These are phyloP conservation scores for Alternaria panax DNA, from an alignment of 2,329 filamentous ascomycete genomes.

Conservation along the genomic window DNA sequence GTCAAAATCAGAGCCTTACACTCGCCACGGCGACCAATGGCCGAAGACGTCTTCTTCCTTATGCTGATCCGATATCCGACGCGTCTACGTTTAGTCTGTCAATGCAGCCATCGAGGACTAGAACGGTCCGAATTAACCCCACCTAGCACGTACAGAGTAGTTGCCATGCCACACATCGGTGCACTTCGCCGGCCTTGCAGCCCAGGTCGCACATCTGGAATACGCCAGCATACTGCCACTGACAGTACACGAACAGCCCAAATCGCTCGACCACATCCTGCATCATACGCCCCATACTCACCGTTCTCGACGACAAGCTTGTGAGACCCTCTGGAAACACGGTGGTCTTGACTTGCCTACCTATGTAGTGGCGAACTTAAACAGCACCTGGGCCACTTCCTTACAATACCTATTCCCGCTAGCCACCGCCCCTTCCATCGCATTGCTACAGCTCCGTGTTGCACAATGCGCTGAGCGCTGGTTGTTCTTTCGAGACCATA, in stretches of 20 bases:
- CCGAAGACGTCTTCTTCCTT: not conserved
- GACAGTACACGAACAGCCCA: constrained; percentile 2
- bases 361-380: constrained; percentile 1
- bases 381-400: not conserved
- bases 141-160: not conserved
- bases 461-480: not conserved
- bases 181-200: not conserved
- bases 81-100: constrained; percentile 7
- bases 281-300: not conserved
- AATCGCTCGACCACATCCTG: not conserved
- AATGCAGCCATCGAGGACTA: constrained; percentile 1
- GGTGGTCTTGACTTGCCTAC: constrained; percentile 1
- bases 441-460: not conserved
- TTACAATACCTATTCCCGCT: not conserved
- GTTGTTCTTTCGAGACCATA: not conserved
- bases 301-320: not conserved
- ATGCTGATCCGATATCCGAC: constrained; percentile 3
- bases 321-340: not conserved
- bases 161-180: constrained; percentile 6
- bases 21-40: constrained; percentile 9
- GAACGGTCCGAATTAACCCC: constrained; percentile 2
- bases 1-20: constrained; percentile 6
- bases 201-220: not conserved
- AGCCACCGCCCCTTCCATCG: constrained; percentile 4
- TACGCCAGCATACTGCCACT: not conserved